A percentile compares a stretch with the other conserved stretches of the same genome.
Conservation (phyloP, 2,329 filamentous ascomycete genomes). For the Tolypocladium ophioglossoides region DNA sequence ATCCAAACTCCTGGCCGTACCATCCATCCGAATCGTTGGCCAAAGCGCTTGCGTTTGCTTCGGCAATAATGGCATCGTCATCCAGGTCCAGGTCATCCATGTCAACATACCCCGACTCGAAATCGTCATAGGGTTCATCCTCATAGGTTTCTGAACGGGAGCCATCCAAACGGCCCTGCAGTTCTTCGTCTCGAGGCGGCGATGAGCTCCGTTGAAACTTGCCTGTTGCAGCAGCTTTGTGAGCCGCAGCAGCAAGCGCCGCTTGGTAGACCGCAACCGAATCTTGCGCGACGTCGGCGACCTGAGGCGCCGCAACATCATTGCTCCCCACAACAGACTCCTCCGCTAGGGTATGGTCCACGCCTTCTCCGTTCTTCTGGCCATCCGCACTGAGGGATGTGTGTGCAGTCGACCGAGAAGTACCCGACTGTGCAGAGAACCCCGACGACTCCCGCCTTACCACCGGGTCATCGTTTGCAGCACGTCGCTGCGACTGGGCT, state of each 20-base stretch:
- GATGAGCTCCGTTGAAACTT: constrained; percentile 57
- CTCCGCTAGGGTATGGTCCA: neutral
- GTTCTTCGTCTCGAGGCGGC: constrained; percentile 20
- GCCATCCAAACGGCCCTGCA: constrained; percentile 1
- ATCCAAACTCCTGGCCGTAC: constrained; percentile 94
- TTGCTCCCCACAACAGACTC: neutral
- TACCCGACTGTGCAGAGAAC: constrained; percentile 31
- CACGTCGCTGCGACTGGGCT: constrained; percentile 35
- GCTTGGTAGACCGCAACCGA: constrained; percentile 62
- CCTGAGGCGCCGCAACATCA: constrained; percentile 1
- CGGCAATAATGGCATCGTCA: constrained; percentile 87
- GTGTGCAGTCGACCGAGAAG: constrained; percentile 38
- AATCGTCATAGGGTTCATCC: constrained; percentile 45
- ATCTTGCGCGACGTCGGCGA: constrained; percentile 6
- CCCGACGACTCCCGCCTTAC: constrained; percentile 35
- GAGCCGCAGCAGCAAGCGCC: constrained; percentile 72
- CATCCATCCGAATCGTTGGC: constrained; percentile 89
- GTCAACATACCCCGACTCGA: constrained; percentile 48
- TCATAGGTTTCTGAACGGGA: constrained; percentile 3
- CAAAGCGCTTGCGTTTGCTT: constrained; percentile 86
- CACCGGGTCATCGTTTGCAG: constrained; percentile 12
- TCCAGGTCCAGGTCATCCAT: constrained; percentile 58
- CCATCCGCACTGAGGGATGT: constrained; percentile 34
- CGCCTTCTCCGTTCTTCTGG: neutral
- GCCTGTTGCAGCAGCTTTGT: constrained; percentile 63